phyloP scores from a whole-genome alignment of 2,329 filamentous ascomycete genomes.

The Neofusicoccum parvum region DNA sequence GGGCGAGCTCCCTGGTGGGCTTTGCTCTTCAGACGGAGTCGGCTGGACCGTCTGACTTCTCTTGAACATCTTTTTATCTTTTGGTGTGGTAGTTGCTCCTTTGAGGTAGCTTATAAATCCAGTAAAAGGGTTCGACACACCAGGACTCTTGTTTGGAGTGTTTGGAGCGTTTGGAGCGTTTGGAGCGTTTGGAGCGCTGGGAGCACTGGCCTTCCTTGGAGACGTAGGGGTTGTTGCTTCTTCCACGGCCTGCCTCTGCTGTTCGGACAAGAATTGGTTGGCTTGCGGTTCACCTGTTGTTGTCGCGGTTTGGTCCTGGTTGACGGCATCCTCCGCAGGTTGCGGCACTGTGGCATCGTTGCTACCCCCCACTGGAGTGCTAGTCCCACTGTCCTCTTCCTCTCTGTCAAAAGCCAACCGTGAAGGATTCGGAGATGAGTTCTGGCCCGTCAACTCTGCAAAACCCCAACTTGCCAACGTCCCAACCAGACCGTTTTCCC shows the following conservation, averaged over 20 bases:
- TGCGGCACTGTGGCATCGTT: constrained; percentile 65
- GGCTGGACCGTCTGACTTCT: constrained; percentile 73
- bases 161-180: no score
- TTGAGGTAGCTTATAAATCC: constrained; percentile 31
- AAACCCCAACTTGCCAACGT: constrained; percentile 93
- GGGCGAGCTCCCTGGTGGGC: constrained; percentile 2
- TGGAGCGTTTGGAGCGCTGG: not conserved
- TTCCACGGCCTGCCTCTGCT: constrained; percentile 31
- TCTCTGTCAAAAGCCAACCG: constrained; percentile 21
- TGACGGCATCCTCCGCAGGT: constrained; percentile 65
- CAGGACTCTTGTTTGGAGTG: not conserved
- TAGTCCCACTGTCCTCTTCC: constrained; percentile 30
- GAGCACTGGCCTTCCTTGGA: constrained; percentile 3
- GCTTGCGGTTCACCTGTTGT: constrained; percentile 33
- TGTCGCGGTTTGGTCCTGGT: constrained; percentile 64
- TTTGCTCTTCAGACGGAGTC: constrained; percentile 34
- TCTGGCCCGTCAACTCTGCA: constrained; percentile 80
- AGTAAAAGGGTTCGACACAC: constrained; percentile 12
- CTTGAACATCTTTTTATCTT: constrained; percentile 62
- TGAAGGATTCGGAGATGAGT: constrained; percentile 62
- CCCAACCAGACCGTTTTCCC: constrained; percentile 89
- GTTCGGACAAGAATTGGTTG: constrained; percentile 34
- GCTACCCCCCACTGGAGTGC: constrained; percentile 29
- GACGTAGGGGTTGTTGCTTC: constrained; percentile 36
- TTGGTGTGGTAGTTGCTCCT: constrained; percentile 65